These are phyloP conservation scores for Clonostachys chloroleuca DNA, from an alignment of 2,329 filamentous ascomycete genomes.

Conservation along the genomic window DNA sequence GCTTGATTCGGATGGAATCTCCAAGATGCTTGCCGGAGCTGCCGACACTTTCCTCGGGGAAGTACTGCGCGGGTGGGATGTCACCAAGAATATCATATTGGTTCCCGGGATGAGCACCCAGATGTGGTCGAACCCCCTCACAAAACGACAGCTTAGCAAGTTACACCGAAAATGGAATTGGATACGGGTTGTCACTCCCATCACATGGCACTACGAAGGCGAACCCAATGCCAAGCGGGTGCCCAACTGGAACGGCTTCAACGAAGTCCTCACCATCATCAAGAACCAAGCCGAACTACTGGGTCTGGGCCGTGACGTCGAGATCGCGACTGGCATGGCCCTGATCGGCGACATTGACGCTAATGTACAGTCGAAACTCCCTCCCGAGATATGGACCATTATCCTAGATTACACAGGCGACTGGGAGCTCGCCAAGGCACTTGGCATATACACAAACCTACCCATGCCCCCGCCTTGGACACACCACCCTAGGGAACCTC, in stretches of 20 bases:
- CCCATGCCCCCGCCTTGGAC: constrained; percentile 69
- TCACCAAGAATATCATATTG: constrained; percentile 77
- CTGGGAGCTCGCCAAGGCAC: constrained; percentile 82
- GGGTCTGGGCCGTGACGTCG: constrained; percentile 68
- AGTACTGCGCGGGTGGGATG: constrained; percentile 80
- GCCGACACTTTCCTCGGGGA: constrained; percentile 78
- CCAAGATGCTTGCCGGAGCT: constrained; percentile 82
- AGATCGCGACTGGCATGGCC: constrained; percentile 39
- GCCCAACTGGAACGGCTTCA: constrained; percentile 60
- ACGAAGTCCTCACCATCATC: constrained; percentile 69
- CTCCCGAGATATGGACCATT: constrained; percentile 84
- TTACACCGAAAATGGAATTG: constrained; percentile 81
- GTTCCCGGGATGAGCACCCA: constrained; percentile 85
- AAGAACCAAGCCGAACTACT: constrained; percentile 74
- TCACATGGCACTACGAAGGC: constrained; percentile 75
- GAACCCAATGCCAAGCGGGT: constrained; percentile 43
- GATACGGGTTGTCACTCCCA: constrained; percentile 76
- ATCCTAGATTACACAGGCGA: constrained; percentile 81
- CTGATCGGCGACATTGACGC: constrained; percentile 23
- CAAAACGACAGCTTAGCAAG: constrained; percentile 81
- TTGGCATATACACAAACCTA: constrained; percentile 77
- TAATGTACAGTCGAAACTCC: constrained; percentile 47
- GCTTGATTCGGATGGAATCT: constrained; percentile 78
- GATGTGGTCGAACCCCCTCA: constrained; percentile 89
- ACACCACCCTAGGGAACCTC: constrained; percentile 49